These are phyloP conservation scores for Apiospora phragmitis DNA, from an alignment of 2,329 filamentous ascomycete species.

Conservation along the genomic window DNA sequence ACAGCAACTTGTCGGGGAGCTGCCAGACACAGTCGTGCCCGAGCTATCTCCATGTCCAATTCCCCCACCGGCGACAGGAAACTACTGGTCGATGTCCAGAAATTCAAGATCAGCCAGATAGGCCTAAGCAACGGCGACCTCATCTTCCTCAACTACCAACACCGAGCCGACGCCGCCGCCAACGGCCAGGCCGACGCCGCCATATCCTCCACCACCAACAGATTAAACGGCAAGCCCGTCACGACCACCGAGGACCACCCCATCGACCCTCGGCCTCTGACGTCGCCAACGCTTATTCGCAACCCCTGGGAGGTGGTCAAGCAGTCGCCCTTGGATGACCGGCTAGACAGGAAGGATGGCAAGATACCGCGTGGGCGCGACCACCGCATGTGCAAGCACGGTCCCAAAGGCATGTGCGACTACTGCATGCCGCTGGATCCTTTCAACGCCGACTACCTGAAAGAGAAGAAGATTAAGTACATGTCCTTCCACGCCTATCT, in stretches of 20 bases:
- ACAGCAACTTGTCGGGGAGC: slow-evolving; percentile 54
- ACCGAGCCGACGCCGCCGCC: slow-evolving; percentile 46
- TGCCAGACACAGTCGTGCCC: slow-evolving; percentile 63
- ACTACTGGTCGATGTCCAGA: slow-evolving; percentile 56
- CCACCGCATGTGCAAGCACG: slow-evolving; percentile 78
- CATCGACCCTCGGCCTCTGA: slow-evolving; percentile 58
- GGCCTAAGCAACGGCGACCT: slow-evolving; percentile 80
- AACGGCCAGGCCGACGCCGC: slow-evolving; percentile 40
- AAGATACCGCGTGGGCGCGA: slow-evolving; percentile 44
- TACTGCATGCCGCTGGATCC: slow-evolving; percentile 97
- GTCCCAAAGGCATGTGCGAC: slow-evolving; percentile 97
- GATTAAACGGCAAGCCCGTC: slow-evolving; percentile 78
- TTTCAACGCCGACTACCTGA: slow-evolving; percentile 84
- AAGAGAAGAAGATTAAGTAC: slow-evolving; percentile 98
- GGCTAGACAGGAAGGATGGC: slow-evolving; percentile 82
- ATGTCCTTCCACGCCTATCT: slow-evolving; percentile 93
- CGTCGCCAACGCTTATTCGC: slow-evolving; percentile 64
- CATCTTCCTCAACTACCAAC: slow-evolving; percentile 81
- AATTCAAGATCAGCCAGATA: slow-evolving; percentile 57
- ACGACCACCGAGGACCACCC: slow-evolving; percentile 67
- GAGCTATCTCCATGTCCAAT: slow-evolving; percentile 62
- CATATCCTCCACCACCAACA: slow-evolving; percentile 52
- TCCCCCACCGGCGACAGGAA: slow-evolving; percentile 59
- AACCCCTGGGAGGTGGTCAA: slow-evolving; percentile 92
- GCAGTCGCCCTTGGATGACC: slow-evolving; percentile 85